These are phyloP conservation scores for Pleurotus cornucopiae DNA, from an alignment of 768 basidiomycete species.

Conservation along the genomic window DNA sequence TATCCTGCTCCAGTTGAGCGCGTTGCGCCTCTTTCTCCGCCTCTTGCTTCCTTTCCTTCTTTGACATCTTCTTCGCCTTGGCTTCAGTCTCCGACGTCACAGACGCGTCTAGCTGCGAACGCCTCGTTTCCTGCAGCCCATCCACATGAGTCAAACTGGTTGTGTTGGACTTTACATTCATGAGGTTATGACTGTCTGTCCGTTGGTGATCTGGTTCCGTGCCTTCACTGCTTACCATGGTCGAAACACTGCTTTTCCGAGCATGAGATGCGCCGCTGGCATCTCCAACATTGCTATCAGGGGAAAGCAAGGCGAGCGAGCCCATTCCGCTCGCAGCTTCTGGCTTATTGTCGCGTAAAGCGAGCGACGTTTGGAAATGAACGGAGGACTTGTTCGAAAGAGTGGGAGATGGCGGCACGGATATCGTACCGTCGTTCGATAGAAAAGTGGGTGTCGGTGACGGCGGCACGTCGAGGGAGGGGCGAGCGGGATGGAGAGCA, in stretches of 20 bases:
- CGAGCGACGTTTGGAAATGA: slow-evolving; percentile 51
- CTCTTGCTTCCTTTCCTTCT: slow-evolving; percentile 18
- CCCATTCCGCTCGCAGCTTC: slow-evolving; percentile 48
- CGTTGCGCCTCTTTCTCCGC: slow-evolving; percentile 23
- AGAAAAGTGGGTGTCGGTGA: slow-evolving; percentile 21
- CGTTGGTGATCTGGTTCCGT: slow-evolving; percentile 45
- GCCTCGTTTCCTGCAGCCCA: slow-evolving; percentile 17
- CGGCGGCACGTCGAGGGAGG: slow-evolving; percentile 22
- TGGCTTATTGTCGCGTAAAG: slow-evolving; percentile 67
- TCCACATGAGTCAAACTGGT: slow-evolving; percentile 31
- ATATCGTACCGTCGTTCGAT: slow-evolving; percentile 36
- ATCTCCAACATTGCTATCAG: slow-evolving; percentile 21
- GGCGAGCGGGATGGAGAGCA: slow-evolving; percentile 13
- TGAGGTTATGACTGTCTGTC: slow-evolving; percentile 20
- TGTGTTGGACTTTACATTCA: slow-evolving; percentile 35
- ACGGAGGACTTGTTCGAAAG: slow-evolving; percentile 62
- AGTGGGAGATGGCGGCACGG: slow-evolving; percentile 70
- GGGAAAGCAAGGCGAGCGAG: slow-evolving; percentile 46
- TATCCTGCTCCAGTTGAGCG: slow-evolving; percentile 36
- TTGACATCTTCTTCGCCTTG: slow-evolving; percentile 21
- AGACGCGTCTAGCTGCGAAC: slow-evolving; percentile 16
- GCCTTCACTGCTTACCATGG: slow-evolving; percentile 45
- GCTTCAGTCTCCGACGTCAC: slow-evolving; percentile 14
- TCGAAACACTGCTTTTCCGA: slow-evolving; percentile 57
- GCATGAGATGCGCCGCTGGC: slow-evolving; percentile 28